Conservation (phyloP, 164 flowering plant genomes). For the Pachysandra terminalis region DNA sequence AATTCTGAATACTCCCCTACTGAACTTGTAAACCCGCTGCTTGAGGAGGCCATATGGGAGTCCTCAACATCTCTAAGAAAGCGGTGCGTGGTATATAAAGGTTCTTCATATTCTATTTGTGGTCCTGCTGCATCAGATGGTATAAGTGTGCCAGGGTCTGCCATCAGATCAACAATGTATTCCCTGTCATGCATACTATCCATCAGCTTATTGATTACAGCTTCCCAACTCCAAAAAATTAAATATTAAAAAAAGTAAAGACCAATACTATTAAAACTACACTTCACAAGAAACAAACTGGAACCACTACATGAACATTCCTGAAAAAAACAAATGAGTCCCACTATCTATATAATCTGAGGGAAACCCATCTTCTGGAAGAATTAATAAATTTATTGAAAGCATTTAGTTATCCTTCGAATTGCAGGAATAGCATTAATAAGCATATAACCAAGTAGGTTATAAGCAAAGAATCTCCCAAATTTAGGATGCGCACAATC, state of each 20-base stretch:
- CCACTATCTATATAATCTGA: background rate
- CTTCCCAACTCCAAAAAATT: background rate
- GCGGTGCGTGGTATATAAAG: slow-evolving; percentile 40
- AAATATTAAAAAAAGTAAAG: too few species aligned
- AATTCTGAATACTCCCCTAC: slow-evolving; percentile 38
- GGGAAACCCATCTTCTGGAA: background rate
- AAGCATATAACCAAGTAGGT: background rate
- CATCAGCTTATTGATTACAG: slow-evolving; percentile 8
- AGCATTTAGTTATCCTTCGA: background rate
- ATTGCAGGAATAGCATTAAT: background rate
- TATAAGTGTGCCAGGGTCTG: slow-evolving; percentile 94
- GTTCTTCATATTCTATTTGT: slow-evolving; percentile 49
- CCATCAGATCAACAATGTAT: slow-evolving; percentile 94
- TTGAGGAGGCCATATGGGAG: slow-evolving; percentile 45
- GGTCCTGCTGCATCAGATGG: slow-evolving; percentile 79
- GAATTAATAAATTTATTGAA: background rate
- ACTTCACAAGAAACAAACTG: slow-evolving; percentile 1
- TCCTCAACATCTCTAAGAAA: slow-evolving; percentile 46
- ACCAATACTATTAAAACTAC: background rate
- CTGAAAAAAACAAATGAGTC: background rate
- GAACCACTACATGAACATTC: background rate
- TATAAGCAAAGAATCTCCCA: background rate
- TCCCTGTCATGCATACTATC: slow-evolving; percentile 59
- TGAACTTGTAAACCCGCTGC: slow-evolving; percentile 53
- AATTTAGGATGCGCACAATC: background rate